Evolutionary conservation across 495 filamentous ascomycete genomes (phyloP).

Genomic region (Echria macrotheca): DNA sequence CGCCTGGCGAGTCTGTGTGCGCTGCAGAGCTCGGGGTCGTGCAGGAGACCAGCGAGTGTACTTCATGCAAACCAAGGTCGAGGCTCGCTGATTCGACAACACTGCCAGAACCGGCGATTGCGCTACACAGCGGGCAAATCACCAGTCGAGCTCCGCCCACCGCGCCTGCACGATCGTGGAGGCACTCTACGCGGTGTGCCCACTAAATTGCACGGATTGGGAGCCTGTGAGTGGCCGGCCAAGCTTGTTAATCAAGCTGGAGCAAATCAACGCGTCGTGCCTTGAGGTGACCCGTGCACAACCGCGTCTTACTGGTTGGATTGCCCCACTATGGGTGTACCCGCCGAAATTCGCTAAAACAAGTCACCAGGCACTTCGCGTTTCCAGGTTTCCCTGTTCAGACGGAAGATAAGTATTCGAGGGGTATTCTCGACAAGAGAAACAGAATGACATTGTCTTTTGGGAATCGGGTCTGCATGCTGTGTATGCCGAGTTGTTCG

Average conservation of each 20-base stretch:
- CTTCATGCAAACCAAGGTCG: conserved; percentile 14
- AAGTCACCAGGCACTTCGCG: neutral
- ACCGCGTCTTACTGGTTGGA: conserved; percentile 6
- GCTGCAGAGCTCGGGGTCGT: neutral
- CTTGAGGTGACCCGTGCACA: conserved; percentile 7
- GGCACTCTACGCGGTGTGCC: conserved; percentile 10
- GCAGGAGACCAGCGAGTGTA: conserved; percentile 7
- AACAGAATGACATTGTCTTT: too few species aligned
- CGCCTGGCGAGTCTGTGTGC: conserved; percentile 2
- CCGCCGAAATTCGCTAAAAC: neutral
- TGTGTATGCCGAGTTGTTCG: too few species aligned
- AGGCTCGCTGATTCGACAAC: conserved; percentile 9
- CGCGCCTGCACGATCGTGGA: conserved; percentile 4
- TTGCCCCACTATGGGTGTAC: conserved; percentile 3
- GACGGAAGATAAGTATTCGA: too few species aligned
- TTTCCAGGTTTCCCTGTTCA: too few species aligned
- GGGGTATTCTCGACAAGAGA: too few species aligned
- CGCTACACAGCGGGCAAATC: conserved; percentile 13
- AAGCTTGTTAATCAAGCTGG: neutral
- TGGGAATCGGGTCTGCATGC: too few species aligned
- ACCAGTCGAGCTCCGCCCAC: conserved; percentile 6
- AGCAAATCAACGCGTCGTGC: conserved; percentile 17
- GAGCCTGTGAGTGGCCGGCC: conserved; percentile 5
- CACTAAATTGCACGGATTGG: neutral
- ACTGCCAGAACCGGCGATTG: conserved; percentile 1